phyloP scores from a whole-genome alignment of 495 filamentous ascomycete genomes.

The Neurospora africana region DNA sequence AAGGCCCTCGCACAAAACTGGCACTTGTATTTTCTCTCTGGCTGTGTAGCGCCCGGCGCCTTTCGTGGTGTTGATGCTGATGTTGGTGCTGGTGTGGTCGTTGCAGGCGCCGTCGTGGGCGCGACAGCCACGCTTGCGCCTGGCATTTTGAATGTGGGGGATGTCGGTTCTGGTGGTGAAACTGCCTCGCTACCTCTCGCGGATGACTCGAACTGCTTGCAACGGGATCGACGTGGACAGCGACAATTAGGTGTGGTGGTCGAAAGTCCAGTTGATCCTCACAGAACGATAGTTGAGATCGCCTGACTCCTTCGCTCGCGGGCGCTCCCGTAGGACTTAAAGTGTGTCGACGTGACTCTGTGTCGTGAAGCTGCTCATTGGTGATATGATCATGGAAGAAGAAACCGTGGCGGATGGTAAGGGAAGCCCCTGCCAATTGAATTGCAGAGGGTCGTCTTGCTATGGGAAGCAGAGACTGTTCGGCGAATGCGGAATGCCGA shows the following conservation, averaged over 20 bases:
- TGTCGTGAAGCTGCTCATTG: constrained; percentile 45
- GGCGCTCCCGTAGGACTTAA: constrained; percentile 49
- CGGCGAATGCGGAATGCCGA: neutral
- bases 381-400: constrained; percentile 45
- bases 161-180: constrained; percentile 26
- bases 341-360: constrained; percentile 46
- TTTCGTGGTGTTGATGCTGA: constrained; percentile 53
- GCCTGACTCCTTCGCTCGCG: constrained; percentile 38
- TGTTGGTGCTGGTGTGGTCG: constrained; percentile 33
- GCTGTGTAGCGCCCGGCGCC: constrained; percentile 41
- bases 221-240: constrained; percentile 20
- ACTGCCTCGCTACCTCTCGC: neutral
- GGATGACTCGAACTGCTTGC: constrained; percentile 15
- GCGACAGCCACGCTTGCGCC: constrained; percentile 54
- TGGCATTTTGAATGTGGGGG: constrained; percentile 41
- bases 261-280: constrained; percentile 26
- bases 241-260: constrained; percentile 24
- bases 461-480: constrained; percentile 17
- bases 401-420: constrained; percentile 10
- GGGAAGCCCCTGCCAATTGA: constrained; percentile 17
- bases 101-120: constrained; percentile 12
- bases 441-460: constrained; percentile 15
- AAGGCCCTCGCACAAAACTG: constrained; percentile 97
- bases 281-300: constrained; percentile 44
- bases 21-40: constrained; percentile 98